A percentile compares a stretch with the other conserved stretches of the same genome.
Evolutionary conservation across 345 rosid species (phyloP).

Genomic region (Syzygium oleosum): DNA sequence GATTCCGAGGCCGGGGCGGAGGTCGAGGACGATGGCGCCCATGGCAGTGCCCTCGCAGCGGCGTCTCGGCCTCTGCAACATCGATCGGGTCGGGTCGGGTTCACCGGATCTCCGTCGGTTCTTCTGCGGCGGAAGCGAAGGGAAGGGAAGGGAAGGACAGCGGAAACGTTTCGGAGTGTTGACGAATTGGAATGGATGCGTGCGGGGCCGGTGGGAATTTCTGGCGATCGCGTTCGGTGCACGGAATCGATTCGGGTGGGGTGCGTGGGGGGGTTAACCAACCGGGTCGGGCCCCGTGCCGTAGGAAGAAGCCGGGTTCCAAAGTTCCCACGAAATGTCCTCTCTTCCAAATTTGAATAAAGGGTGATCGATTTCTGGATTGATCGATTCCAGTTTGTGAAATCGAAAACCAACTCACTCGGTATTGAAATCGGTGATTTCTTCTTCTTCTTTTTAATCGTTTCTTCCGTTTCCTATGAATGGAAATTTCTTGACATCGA

Average conservation of each 20-base stretch:
- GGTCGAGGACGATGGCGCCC: constrained; percentile 94
- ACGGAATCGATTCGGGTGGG: neutral
- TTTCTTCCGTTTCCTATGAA: too few relatives aligned
- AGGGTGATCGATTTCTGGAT: too few relatives aligned
- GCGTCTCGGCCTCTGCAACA: constrained; percentile 63
- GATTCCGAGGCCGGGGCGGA: constrained; percentile 84
- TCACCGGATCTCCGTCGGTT: neutral
- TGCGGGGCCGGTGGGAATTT: neutral
- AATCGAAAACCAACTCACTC: too few relatives aligned
- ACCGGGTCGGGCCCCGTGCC: neutral
- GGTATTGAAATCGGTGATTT: too few relatives aligned
- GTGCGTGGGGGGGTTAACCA: too few relatives aligned
- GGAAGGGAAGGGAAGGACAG: neutral
- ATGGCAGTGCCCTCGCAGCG: constrained; percentile 98
- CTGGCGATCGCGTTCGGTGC: neutral
- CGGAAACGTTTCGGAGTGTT: too few relatives aligned
- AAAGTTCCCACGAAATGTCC: neutral
- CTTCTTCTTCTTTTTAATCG: too few relatives aligned
- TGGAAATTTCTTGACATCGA: too few relatives aligned
- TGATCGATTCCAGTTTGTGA: too few relatives aligned
- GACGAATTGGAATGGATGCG: neutral
- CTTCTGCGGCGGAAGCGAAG: neutral
- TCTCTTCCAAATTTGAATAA: too few relatives aligned
- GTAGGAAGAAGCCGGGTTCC: neutral
- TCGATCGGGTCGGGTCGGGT: neutral